Base-by-base conservation (phyloP, 2,329 filamentous ascomycete genomes). In the Cyphellophora europaea region DNA sequence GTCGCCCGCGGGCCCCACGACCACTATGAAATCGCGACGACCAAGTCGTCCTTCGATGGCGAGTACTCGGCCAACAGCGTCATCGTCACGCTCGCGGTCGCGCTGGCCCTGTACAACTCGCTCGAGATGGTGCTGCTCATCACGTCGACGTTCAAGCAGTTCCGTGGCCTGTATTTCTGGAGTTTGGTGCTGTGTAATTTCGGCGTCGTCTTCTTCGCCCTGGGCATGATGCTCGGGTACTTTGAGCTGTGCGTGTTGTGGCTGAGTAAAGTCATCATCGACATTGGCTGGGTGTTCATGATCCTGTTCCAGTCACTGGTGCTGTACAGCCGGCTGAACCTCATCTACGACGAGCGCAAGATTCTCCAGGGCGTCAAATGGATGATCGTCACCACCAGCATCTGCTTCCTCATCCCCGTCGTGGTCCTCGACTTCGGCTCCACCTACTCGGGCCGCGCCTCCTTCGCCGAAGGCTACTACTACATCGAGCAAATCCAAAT, bases 401-500 rank as follows among this genome's bases (percentile, higher is more conserved):
- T 65, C 36, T 42, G 58, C 12, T 53, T 66, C 16, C 59, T 66
- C 41, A 43, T 65, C 28, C 59, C 64, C 11, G 63, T 57, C 6
- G 61, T 59, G 5, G 56, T 65, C 6, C 46, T 67, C 25, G 61
- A 60, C 13, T 66, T 57, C 39, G 61, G 62, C 28, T 55, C 53
- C 32, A 64, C 63, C 38, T 38, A 30, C 16, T 19, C 32, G 11
- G 6, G 27, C 11, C 23, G 33, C 4, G 23, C 21, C 6, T 32
- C 34, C 4, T 63, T 53, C 36, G 45, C 49, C 13, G 33, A 35
- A 5, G 58, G 54, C 6, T 66, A 63, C 46, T 57, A 59, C 27
- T 45, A 63, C 30, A 61, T 69, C 53, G 71, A 74, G 43, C 67
- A 69, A 48, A 59, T 74, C 17, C 69, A 74, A 45, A 64, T 74